Conservation (phyloP, 208 protist species). For the Leishmania arabica region DNA sequence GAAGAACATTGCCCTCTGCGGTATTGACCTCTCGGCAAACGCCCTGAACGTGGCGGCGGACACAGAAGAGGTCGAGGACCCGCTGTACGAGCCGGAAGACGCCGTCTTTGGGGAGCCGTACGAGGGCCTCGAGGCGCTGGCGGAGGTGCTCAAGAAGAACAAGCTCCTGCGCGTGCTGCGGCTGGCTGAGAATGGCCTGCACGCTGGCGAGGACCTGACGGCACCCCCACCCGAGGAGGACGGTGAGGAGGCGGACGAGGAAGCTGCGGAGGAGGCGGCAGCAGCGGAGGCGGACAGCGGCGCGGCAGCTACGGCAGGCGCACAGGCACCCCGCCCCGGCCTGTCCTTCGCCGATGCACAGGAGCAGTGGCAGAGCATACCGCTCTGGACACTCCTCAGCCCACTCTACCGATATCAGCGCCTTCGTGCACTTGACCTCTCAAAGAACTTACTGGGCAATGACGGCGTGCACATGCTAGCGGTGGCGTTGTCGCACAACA, state of each 20-base stretch:
- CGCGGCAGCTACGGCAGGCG: background rate
- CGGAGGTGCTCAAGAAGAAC: constrained; percentile 91
- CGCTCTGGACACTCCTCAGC: constrained; percentile 74
- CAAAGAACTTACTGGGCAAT: constrained; percentile 67
- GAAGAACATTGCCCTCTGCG: constrained; percentile 76
- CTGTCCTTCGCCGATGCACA: constrained; percentile 24
- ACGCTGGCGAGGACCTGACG: constrained; percentile 73
- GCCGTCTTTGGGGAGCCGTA: constrained; percentile 82
- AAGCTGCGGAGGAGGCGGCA: constrained; percentile 23
- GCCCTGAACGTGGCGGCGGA: constrained; percentile 35
- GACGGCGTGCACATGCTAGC: constrained; percentile 80
- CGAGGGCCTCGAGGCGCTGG: constrained; percentile 76
- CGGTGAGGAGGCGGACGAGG: constrained; percentile 45
- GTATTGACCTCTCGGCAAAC: constrained; percentile 80
- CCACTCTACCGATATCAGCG: constrained; percentile 79
- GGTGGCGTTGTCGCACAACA: constrained; percentile 69
- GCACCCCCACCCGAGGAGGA: constrained; percentile 42
- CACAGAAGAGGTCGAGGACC: constrained; percentile 71
- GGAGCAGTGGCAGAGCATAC: constrained; percentile 62
- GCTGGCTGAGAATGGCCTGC: constrained; percentile 77
- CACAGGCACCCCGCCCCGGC: background rate
- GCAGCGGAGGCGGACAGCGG: background rate
- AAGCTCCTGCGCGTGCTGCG: constrained; percentile 86
- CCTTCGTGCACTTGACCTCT: constrained; percentile 75
- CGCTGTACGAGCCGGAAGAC: constrained; percentile 72